Percentiles rank a stretch among this genome's conserved stretches.
Conservation (phyloP, 2,329 filamentous ascomycete species). For the Alternaria rosae region DNA sequence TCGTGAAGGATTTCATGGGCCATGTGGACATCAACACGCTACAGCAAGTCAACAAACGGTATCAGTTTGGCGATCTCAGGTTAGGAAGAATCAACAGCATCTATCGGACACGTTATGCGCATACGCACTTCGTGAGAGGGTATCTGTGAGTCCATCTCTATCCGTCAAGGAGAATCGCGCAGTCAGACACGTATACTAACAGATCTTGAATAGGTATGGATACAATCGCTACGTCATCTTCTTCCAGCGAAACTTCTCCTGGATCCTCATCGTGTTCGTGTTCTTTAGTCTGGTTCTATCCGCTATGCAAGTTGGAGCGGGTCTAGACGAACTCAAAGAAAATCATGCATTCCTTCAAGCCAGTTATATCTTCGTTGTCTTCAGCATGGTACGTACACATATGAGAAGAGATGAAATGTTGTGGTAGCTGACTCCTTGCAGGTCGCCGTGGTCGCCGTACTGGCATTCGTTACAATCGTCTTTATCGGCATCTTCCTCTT, state of each 20-base stretch:
- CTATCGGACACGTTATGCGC: constrained; percentile 43
- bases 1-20: constrained; percentile 35
- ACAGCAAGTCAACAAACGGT: constrained; percentile 48
- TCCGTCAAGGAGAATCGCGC: background rate
- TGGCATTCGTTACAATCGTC: constrained; percentile 32
- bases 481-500: constrained; percentile 47
- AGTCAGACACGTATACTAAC: background rate
- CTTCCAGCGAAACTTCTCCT: constrained; percentile 49
- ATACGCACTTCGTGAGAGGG: constrained; percentile 47
- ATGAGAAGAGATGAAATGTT: background rate
- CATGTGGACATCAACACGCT: constrained; percentile 42
- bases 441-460: constrained; percentile 37
- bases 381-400: constrained; percentile 34
- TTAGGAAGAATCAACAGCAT: constrained; percentile 47
- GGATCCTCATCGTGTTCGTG: constrained; percentile 49
- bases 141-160: constrained; percentile 30
- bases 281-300: constrained; percentile 48
- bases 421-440: background rate
- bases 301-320: constrained; percentile 50
- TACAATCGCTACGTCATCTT: constrained; percentile 52
- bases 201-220: constrained; percentile 29
- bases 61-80: constrained; percentile 46
- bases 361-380: constrained; percentile 45
- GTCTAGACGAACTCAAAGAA: constrained; percentile 31
- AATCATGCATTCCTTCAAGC: constrained; percentile 35